phyloP scores from a whole-genome alignment of 139 green algal species.

The Volvox reticuliferus region DNA sequence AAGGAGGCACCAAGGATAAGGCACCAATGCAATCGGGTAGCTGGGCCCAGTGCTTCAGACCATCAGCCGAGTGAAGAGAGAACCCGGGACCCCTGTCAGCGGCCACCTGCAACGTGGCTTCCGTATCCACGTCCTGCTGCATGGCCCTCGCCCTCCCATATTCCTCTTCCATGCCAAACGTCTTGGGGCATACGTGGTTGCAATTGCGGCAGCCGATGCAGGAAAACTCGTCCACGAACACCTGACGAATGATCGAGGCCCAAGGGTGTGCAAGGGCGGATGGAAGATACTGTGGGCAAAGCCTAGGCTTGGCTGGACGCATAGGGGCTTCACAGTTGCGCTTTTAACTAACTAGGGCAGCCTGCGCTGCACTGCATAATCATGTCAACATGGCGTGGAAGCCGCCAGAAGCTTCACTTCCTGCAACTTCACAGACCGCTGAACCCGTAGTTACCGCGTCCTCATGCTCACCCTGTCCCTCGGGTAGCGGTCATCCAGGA shows the following conservation, averaged over 20 bases:
- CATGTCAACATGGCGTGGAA: no score
- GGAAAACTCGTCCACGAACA: slow-evolving; percentile 51
- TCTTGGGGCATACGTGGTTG: slow-evolving; percentile 58
- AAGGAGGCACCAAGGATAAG: no score
- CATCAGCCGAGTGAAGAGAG: no score
- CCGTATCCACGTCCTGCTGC: slow-evolving; percentile 57
- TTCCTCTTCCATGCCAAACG: slow-evolving; percentile 63
- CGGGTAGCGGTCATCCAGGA: slow-evolving; percentile 55
- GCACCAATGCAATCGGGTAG: no score
- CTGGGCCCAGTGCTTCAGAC: no score
- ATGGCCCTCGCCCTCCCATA: slow-evolving; percentile 66
- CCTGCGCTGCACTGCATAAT: no score
- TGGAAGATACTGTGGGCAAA: neutral
- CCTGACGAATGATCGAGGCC: slow-evolving; percentile 29
- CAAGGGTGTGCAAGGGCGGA: neutral
- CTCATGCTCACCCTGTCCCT: slow-evolving; percentile 5
- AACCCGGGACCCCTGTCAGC: neutral
- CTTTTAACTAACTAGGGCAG: no score
- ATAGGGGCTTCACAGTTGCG: no score
- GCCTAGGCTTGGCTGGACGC: no score
- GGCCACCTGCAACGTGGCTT: slow-evolving; percentile 58
- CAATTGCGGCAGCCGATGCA: slow-evolving; percentile 67
- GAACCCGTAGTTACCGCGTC: no score
- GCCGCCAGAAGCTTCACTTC: no score
- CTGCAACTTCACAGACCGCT: no score